These are phyloP conservation scores for Protostelium mycophagum DNA, from an alignment of 78 protist species.

Conservation along the genomic window DNA sequence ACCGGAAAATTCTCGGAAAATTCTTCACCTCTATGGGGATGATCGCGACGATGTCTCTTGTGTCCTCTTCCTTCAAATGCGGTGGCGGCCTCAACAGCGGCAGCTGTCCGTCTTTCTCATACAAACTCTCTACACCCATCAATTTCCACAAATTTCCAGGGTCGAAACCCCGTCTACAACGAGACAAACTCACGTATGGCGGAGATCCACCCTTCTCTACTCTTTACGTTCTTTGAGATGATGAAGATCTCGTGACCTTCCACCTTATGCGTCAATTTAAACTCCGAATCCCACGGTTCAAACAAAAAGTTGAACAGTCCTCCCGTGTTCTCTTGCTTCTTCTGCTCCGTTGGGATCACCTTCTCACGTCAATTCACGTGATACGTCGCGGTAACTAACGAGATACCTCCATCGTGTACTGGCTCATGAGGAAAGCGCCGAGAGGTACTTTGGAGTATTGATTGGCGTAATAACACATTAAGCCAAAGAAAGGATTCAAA, in stretches of 20 bases:
- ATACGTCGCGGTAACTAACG: too few relatives aligned
- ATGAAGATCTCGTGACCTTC: not conserved
- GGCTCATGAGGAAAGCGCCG: not conserved
- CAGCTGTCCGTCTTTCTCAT: not conserved
- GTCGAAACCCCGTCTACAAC: too few relatives aligned
- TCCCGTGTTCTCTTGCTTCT: not conserved
- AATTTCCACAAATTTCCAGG: too few relatives aligned
- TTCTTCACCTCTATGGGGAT: not conserved
- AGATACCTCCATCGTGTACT: not conserved
- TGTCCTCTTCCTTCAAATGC: not conserved
- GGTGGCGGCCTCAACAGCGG: not conserved
- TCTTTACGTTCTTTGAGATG: not conserved
- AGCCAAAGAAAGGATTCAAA: not conserved
- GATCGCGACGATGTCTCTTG: not conserved
- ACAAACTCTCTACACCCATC: not conserved
- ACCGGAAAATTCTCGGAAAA: not conserved
- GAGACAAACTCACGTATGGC: not conserved
- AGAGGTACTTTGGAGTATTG: not conserved
- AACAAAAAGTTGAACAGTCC: not conserved
- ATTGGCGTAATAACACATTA: not conserved
- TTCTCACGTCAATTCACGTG: not conserved
- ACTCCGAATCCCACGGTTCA: not conserved
- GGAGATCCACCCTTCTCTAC: not conserved
- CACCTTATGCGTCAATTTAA: not conserved
- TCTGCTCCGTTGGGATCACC: not conserved